Evolutionary conservation across 306 rosid genomes (phyloP).

Genomic region (Gillenia trifoliata): DNA sequence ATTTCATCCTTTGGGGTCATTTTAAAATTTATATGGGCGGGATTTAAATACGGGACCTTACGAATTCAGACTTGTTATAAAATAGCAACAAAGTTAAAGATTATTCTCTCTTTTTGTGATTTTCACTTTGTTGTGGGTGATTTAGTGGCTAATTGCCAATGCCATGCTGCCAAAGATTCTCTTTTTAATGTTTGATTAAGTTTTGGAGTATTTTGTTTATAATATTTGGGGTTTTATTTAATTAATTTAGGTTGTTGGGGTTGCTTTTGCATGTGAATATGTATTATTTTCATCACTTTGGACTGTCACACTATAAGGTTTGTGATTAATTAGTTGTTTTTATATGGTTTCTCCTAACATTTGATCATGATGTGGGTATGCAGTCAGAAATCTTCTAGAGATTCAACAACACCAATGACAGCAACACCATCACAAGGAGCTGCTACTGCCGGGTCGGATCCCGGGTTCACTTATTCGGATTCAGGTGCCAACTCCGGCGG

Average conservation of each 20-base stretch:
- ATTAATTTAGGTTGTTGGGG: not conserved
- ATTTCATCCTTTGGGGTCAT: not conserved
- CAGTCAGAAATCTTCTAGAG: constrained; percentile 51
- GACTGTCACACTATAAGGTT: not conserved
- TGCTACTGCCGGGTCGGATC: constrained; percentile 8
- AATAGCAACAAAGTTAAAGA: not conserved
- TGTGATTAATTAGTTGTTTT: not conserved
- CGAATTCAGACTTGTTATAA: too few relatives aligned
- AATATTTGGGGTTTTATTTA: not conserved
- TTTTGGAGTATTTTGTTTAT: not conserved
- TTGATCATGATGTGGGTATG: constrained; percentile 12
- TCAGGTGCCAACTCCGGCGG: not conserved
- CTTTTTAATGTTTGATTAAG: constrained; percentile 14
- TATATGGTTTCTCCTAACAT: not conserved
- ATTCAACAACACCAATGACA: constrained; percentile 38
- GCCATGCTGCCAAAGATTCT: constrained; percentile 32
- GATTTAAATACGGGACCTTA: too few relatives aligned
- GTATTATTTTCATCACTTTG: not conserved
- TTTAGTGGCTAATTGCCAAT: constrained; percentile 1
- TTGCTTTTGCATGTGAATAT: constrained; percentile 13
- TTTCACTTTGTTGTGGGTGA: not conserved
- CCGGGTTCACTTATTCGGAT: constrained; percentile 22
- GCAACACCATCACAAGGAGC: constrained; percentile 21
- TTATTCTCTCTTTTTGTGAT: not conserved
- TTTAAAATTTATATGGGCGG: too few relatives aligned